Conservation (phyloP, 2,329 filamentous ascomycete species). For the Colletotrichum sp. region DNA sequence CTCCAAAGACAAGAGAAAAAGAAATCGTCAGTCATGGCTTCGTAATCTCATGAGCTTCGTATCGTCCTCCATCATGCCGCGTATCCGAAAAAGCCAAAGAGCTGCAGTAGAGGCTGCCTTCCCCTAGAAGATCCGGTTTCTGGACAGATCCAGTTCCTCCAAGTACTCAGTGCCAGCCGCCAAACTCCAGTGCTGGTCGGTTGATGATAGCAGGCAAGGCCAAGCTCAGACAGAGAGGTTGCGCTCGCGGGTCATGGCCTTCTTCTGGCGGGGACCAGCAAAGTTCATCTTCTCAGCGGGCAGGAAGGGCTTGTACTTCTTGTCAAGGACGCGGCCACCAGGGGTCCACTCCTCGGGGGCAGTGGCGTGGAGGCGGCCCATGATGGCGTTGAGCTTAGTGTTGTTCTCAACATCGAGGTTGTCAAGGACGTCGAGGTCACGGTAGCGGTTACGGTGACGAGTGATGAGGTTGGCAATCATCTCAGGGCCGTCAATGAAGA, state of each 20-base stretch:
- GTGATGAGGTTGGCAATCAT: neutral
- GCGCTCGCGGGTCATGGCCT: constrained; percentile 9
- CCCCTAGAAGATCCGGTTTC: neutral
- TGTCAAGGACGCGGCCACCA: constrained; percentile 3
- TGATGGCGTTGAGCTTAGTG: constrained; percentile 17
- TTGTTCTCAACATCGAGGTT: neutral
- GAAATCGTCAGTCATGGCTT: neutral
- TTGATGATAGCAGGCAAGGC: neutral
- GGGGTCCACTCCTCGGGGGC: neutral
- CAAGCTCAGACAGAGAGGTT: neutral
- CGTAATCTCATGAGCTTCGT: neutral
- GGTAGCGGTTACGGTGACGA: neutral
- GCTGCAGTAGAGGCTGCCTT: neutral
- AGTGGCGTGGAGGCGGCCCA: neutral
- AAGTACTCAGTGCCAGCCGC: neutral
- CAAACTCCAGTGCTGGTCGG: neutral
- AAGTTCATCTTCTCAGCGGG: constrained; percentile 2
- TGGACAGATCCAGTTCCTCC: neutral
- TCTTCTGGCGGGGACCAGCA: constrained; percentile 6
- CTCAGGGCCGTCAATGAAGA: constrained; percentile 13
- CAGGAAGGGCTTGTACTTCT: constrained; percentile 16
- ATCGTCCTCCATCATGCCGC: neutral
- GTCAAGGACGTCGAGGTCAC: neutral
- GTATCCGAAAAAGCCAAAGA: neutral
- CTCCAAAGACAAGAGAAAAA: neutral